phyloP scores from a whole-genome alignment of 2,329 filamentous ascomycete genomes.

The Sporothrix protearum region DNA sequence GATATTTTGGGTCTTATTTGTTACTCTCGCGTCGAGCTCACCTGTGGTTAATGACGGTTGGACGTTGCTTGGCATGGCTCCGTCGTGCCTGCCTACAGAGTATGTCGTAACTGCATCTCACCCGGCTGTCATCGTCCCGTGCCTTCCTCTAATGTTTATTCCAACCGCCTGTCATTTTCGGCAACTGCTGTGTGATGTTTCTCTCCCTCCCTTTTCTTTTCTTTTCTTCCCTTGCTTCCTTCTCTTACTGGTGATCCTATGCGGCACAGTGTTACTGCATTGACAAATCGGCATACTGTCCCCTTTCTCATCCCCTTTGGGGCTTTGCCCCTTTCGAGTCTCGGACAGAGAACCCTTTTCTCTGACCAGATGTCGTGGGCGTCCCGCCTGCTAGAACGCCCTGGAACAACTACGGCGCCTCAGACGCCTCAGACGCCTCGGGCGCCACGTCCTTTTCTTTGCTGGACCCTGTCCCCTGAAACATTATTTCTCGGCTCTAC shows the following conservation, averaged over 20 bases:
- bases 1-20: neutral
- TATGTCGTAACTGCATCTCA: neutral
- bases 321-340: neutral
- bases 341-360: neutral
- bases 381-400: neutral
- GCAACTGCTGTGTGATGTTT: neutral
- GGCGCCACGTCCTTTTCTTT: neutral
- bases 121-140: neutral
- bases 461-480: neutral
- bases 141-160: neutral
- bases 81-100: conserved; percentile 3
- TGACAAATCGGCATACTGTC: neutral
- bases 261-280: neutral
- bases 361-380: neutral
- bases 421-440: too few species aligned
- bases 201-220: neutral
- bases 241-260: neutral
- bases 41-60: too few species aligned
- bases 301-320: neutral
- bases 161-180: neutral
- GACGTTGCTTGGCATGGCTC: too few species aligned
- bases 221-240: neutral
- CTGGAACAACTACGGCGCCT: neutral
- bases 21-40: too few species aligned
- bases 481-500: neutral